These are phyloP conservation scores for Yarrowia yakushimensis DNA, from an alignment of 805 yeast species.

Conservation along the genomic window DNA sequence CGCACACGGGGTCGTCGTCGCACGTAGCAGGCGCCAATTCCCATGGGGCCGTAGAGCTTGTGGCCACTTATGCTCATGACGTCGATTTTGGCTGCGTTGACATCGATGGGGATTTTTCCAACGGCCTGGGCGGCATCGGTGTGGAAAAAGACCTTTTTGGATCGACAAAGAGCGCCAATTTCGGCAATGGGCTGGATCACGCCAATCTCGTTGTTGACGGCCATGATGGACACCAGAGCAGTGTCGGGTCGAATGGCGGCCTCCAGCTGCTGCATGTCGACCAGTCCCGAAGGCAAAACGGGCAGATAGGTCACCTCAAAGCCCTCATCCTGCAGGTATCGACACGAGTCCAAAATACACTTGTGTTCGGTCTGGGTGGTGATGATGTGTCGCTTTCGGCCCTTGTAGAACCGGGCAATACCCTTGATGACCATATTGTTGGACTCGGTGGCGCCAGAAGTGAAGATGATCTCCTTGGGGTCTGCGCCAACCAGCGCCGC, in stretches of 20 bases:
- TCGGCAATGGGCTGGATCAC: slow-evolving; percentile 94
- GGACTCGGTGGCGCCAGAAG: slow-evolving; percentile 97
- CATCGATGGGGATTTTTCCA: slow-evolving; percentile 91
- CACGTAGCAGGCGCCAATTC: slow-evolving; percentile 91
- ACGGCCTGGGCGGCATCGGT: slow-evolving; percentile 97
- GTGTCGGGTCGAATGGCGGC: slow-evolving; percentile 87
- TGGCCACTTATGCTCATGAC: slow-evolving; percentile 91
- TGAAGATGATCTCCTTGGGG: slow-evolving; percentile 93
- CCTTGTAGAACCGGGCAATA: slow-evolving; percentile 86
- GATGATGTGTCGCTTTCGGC: slow-evolving; percentile 87
- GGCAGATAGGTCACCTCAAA: slow-evolving; percentile 92
- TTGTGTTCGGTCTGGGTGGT: slow-evolving; percentile 98
- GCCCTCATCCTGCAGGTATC: slow-evolving; percentile 94
- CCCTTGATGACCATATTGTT: slow-evolving; percentile 96
- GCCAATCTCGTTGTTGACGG: slow-evolving; percentile 97
- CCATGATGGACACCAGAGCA: slow-evolving; percentile 86
- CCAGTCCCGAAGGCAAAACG: slow-evolving; percentile 74
- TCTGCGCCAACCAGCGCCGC: slow-evolving; percentile 88
- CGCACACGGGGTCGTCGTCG: slow-evolving; percentile 98
- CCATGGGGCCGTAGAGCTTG: slow-evolving; percentile 97
- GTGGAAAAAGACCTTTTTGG: slow-evolving; percentile 90
- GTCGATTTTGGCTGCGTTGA: slow-evolving; percentile 89
- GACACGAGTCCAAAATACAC: slow-evolving; percentile 95
- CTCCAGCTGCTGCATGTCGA: slow-evolving; percentile 72
- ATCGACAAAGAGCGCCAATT: slow-evolving; percentile 82